A percentile compares a stretch with the other conserved stretches of the same genome.
phyloP scores from a whole-genome alignment of 805 yeast genomes.

The Metschnikowia baotianmanensis region DNA sequence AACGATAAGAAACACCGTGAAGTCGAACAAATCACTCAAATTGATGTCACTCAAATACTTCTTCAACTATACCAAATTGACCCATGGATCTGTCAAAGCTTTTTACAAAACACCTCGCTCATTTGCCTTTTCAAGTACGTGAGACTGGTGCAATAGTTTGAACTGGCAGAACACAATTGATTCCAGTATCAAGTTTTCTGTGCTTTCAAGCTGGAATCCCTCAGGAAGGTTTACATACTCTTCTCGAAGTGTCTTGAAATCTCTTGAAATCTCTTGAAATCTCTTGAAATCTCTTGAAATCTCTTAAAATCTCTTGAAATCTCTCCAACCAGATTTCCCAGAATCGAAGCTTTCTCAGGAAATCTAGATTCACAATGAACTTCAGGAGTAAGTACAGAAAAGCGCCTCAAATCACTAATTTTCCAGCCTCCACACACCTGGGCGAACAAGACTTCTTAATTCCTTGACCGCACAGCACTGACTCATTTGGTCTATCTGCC shows the following conservation, averaged over 20 bases:
- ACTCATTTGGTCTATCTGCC: no score
- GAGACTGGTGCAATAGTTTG: constrained; percentile 63
- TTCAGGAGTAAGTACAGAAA: no score
- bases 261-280: no score
- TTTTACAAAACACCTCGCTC: constrained; percentile 13
- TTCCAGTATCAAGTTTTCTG: constrained; percentile 26
- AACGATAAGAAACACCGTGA: constrained; percentile 84
- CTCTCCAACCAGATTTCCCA: no score
- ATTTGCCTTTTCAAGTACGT: constrained; percentile 15
- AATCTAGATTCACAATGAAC: no score
- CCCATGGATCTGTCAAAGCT: constrained; percentile 9
- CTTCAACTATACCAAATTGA: constrained; percentile 18
- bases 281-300: no score
- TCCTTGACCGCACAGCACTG: no score
- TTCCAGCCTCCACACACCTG: no score
- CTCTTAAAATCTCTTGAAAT: no score
- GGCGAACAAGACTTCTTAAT: no score
- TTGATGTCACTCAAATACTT: constrained; percentile 74
- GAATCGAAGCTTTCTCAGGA: no score
- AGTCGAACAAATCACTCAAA: constrained; percentile 64
- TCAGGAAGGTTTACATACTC: constrained; percentile 32
- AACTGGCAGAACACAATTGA: constrained; percentile 66
- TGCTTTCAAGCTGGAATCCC: constrained; percentile 26
- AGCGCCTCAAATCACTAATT: no score
- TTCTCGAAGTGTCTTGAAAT: constrained; percentile 23